A percentile compares a stretch with the other conserved stretches of the same genome.
phyloP scores from a whole-genome alignment of 2,329 filamentous ascomycete genomes.

The Fusarium mangiferae region DNA sequence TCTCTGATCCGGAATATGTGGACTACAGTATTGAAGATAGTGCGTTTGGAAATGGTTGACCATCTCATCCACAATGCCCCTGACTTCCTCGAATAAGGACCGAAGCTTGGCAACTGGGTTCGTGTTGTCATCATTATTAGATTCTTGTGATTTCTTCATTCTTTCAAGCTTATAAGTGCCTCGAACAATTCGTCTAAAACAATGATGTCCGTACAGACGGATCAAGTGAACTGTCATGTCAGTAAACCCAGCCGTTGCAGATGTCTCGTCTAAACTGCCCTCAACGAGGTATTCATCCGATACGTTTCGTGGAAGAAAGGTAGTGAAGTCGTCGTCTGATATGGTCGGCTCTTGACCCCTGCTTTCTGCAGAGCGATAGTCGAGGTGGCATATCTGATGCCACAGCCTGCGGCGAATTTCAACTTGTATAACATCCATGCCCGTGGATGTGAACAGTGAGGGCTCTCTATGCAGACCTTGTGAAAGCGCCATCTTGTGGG shows the following conservation, averaged over 20 bases:
- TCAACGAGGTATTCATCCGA: background rate
- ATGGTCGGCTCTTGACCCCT: background rate
- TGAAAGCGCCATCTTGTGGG: background rate
- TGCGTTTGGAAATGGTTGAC: background rate
- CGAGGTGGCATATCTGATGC: constrained; percentile 1
- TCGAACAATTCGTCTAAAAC: background rate
- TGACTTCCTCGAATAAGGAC: background rate
- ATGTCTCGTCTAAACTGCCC: background rate
- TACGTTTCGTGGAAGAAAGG: background rate
- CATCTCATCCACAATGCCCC: background rate
- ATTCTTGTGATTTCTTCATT: background rate
- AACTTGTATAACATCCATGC: background rate
- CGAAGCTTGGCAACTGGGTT: background rate
- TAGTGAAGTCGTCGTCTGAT: background rate
- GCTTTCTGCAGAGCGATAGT: background rate
- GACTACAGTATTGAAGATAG: background rate
- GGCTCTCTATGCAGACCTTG: background rate
- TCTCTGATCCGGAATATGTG: background rate
- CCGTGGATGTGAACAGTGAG: background rate
- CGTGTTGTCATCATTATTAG: background rate
- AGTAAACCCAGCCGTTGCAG: background rate
- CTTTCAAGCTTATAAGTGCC: background rate
- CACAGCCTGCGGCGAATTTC: background rate
- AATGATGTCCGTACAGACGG: background rate
- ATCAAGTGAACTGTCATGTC: constrained; percentile 2